Percentiles rank a stretch among this genome's conserved stretches.
These are phyloP conservation scores for Parsonsia alboflavescens DNA, from an alignment of 257 asterid species.

Conservation along the genomic window DNA sequence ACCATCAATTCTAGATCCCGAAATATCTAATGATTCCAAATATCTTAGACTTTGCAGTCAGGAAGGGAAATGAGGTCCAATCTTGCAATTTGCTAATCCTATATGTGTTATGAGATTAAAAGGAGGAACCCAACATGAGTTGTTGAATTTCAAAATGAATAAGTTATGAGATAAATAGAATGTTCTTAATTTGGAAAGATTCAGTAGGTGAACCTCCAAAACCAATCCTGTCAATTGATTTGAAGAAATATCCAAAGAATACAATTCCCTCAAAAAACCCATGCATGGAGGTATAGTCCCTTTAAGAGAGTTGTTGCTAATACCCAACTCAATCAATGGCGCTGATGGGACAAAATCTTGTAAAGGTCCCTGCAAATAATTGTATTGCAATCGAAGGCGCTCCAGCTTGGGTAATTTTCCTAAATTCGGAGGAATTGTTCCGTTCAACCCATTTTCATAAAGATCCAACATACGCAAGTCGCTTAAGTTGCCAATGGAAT, in stretches of 20 bases:
- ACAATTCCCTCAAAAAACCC: conserved; percentile 15
- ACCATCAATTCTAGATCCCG: no score
- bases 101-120: conserved; percentile 17
- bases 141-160: no score
- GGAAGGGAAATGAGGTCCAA: no score
- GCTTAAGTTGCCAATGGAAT: conserved; percentile 1
- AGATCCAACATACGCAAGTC: not conserved
- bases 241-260: not conserved
- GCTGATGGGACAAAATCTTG: not conserved
- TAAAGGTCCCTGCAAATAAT: conserved; percentile 15
- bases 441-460: not conserved
- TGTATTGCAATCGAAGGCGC: not conserved
- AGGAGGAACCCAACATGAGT: conserved; percentile 26
- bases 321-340: conserved; percentile 7
- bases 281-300: conserved; percentile 12
- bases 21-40: no score
- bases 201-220: conserved; percentile 14
- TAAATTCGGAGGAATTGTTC: not conserved
- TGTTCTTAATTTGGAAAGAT: not conserved
- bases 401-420: not conserved
- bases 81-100: not conserved
- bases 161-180: conserved; percentile 12
- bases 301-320: not conserved
- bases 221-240: conserved; percentile 8
- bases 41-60: no score